Percentiles rank a stretch among this genome's conserved stretches.
These are phyloP conservation scores for Solanum pennellii DNA, from an alignment of 257 asterid genomes.

Conservation along the genomic window DNA sequence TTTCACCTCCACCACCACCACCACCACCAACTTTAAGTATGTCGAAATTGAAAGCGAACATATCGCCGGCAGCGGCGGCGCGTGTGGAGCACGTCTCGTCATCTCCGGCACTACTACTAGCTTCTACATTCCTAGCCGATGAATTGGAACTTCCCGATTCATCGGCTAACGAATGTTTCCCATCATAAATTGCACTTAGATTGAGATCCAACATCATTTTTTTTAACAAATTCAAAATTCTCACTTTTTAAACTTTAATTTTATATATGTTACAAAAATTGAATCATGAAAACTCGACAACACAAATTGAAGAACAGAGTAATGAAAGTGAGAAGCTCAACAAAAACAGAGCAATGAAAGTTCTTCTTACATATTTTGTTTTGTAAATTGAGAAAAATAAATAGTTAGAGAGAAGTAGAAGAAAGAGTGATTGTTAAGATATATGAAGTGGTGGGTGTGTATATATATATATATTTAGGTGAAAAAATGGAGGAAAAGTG, in stretches of 20 bases:
- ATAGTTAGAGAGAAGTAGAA: background rate
- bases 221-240: background rate
- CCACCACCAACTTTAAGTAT: conserved; percentile 18
- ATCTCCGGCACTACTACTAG: conserved; percentile 34
- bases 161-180: conserved; percentile 6
- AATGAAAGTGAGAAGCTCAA: background rate
- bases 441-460: background rate
- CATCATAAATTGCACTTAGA: conserved; percentile 22
- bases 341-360: background rate
- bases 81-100: conserved; percentile 40
- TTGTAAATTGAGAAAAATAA: background rate
- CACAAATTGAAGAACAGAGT: background rate
- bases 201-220: conserved; percentile 57
- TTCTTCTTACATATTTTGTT: background rate
- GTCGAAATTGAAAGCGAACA: conserved; percentile 29
- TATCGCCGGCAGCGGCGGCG: conserved; percentile 18
- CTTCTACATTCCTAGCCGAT: conserved; percentile 32
- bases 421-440: background rate
- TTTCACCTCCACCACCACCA: background rate
- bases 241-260: background rate
- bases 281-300: background rate
- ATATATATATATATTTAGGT: background rate
- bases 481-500: background rate
- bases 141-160: conserved; percentile 36
- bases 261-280: background rate